phyloP scores from a whole-genome alignment of 2,329 filamentous ascomycete genomes.

The Nakataea oryzae region DNA sequence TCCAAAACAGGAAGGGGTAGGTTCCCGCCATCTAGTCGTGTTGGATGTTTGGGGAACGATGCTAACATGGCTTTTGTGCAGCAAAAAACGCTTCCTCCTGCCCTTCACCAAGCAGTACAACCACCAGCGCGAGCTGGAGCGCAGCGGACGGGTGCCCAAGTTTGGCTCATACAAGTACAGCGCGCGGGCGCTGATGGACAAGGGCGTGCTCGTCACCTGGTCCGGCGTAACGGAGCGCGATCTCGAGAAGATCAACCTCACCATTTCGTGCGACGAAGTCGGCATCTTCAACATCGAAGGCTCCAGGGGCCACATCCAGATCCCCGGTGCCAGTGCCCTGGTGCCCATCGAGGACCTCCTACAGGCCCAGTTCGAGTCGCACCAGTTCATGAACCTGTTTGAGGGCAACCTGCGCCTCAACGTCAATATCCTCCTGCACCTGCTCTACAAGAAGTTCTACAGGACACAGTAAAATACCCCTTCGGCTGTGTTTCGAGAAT shows the following conservation, averaged over 20 bases:
- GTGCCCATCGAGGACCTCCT: slow-evolving; percentile 87
- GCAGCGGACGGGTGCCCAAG: slow-evolving; percentile 85
- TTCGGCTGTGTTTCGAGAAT: too few species aligned
- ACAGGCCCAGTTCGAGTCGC: slow-evolving; percentile 94
- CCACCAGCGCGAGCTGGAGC: slow-evolving; percentile 90
- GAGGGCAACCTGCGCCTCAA: slow-evolving; percentile 79
- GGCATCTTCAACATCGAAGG: slow-evolving; percentile 91
- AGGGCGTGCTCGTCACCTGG: slow-evolving; percentile 92
- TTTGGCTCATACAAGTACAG: slow-evolving; percentile 98
- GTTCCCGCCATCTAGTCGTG: slow-evolving; percentile 11
- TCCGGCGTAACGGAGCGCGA: slow-evolving; percentile 70
- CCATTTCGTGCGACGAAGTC: slow-evolving; percentile 87
- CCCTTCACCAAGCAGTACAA: slow-evolving; percentile 99
- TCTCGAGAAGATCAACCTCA: slow-evolving; percentile 88
- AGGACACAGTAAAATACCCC: slow-evolving; percentile 41
- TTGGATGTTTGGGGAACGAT: not conserved
- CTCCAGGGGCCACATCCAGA: slow-evolving; percentile 84
- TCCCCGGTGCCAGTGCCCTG: slow-evolving; percentile 82
- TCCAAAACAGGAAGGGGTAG: slow-evolving; percentile 91
- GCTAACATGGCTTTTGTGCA: slow-evolving; percentile 17
- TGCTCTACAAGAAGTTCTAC: slow-evolving; percentile 99
- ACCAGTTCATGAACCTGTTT: slow-evolving; percentile 93
- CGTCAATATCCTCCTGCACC: slow-evolving; percentile 90
- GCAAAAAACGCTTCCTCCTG: slow-evolving; percentile 85
- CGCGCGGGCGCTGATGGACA: slow-evolving; percentile 77